Percentiles rank a stretch among this genome's conserved stretches.
Conservation (phyloP, 2,329 filamentous ascomycete species). For the Colletotrichum echinochloae region DNA sequence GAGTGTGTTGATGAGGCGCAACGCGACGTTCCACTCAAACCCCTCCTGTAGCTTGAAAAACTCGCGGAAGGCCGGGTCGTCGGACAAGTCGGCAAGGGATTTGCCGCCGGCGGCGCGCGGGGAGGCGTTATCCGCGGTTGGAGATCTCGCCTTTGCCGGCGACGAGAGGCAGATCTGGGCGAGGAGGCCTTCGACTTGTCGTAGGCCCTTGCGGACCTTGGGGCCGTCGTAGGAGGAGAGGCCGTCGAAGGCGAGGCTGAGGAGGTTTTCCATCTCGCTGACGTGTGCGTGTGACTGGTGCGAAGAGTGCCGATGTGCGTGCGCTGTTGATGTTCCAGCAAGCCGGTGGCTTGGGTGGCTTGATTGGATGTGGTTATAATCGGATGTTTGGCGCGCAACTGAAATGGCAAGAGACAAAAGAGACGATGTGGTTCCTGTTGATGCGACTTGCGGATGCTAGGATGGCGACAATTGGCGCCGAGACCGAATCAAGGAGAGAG, state of each 20-base stretch:
- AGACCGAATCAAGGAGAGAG: neutral
- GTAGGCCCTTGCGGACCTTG: slow-evolving; percentile 93
- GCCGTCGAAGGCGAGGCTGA: slow-evolving; percentile 96
- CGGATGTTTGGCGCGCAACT: slow-evolving; percentile 8
- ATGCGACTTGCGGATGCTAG: slow-evolving; percentile 8
- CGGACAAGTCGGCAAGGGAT: slow-evolving; percentile 75
- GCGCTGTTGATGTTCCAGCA: neutral
- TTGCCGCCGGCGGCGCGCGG: slow-evolving; percentile 57
- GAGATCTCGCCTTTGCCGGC: slow-evolving; percentile 43
- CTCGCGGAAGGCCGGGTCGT: slow-evolving; percentile 91
- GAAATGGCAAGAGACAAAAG: slow-evolving; percentile 27
- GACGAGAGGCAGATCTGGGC: slow-evolving; percentile 91
- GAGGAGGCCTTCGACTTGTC: slow-evolving; percentile 92
- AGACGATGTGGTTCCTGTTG: slow-evolving; percentile 27
- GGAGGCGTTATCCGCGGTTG: slow-evolving; percentile 36
- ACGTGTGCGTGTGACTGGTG: slow-evolving; percentile 16
- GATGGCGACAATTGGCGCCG: slow-evolving; percentile 10
- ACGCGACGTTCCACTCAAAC: slow-evolving; percentile 97
- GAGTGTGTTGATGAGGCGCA: slow-evolving; percentile 85
- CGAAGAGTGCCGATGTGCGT: neutral
- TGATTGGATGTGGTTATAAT: slow-evolving; percentile 35
- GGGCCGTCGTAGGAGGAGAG: slow-evolving; percentile 90
- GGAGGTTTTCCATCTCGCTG: slow-evolving; percentile 83
- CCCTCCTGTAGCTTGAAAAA: slow-evolving; percentile 98
- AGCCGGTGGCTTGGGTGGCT: slow-evolving; percentile 16